Evolutionary conservation across 257 asterid genomes (phyloP).

Genomic region (Nyctanthes arbortristis): DNA sequence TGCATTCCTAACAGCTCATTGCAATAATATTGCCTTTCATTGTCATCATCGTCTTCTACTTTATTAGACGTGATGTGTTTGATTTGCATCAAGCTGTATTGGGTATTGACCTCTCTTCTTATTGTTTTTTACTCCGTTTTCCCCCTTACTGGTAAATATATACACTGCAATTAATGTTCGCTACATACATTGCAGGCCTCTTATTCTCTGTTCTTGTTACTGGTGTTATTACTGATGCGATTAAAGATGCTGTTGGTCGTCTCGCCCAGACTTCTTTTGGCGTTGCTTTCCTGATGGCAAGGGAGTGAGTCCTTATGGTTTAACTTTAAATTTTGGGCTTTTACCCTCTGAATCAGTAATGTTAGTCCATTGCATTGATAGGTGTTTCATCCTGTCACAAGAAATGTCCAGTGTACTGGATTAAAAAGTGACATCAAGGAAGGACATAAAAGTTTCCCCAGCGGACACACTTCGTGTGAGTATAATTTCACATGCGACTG

Average conservation of each 20-base stretch:
- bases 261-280: constrained; percentile 99
- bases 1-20: constrained; percentile 52
- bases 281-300: constrained; percentile 96
- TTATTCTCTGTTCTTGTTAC: constrained; percentile 78
- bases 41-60: constrained; percentile 64
- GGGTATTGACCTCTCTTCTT: constrained; percentile 53
- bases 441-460: constrained; percentile 97
- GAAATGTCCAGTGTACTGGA: constrained; percentile 85
- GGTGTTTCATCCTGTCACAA: constrained; percentile 72
- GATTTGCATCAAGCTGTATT: constrained; percentile 84
- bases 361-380: constrained; percentile 37
- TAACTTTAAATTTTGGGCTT: constrained; percentile 4
- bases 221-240: constrained; percentile 85
- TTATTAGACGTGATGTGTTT: constrained; percentile 66
- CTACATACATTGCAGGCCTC: constrained; percentile 58
- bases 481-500: constrained; percentile 12
- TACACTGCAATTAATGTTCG: constrained; percentile 12
- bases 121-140: background rate
- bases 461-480: constrained; percentile 97
- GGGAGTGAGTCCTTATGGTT: constrained; percentile 52
- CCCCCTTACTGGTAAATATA: background rate
- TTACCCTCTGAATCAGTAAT: constrained; percentile 15
- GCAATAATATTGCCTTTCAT: constrained; percentile 66
- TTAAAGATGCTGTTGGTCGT: constrained; percentile 97
- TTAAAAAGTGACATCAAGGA: constrained; percentile 64